phyloP scores from a whole-genome alignment of 2,329 filamentous ascomycete genomes.

The Talaromyces sp. region DNA sequence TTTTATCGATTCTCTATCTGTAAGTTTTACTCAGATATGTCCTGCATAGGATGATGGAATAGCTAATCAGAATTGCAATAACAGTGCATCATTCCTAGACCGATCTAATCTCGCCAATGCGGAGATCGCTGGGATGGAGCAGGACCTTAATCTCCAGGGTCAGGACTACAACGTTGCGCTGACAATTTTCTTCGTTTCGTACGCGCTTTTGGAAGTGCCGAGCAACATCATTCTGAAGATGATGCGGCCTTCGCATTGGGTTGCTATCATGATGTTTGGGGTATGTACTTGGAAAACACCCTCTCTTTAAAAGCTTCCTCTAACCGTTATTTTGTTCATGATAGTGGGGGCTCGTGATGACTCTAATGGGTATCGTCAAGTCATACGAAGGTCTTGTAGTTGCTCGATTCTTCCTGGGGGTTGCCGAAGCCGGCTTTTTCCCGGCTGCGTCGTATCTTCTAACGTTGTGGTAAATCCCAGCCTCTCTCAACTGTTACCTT shows the following conservation, averaged over 20 bases:
- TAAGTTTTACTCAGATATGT: no score
- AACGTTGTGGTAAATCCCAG: conserved; percentile 58
- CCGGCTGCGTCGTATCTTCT: conserved; percentile 55
- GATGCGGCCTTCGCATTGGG: conserved; percentile 34
- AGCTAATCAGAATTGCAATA: no score
- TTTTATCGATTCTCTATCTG: no score
- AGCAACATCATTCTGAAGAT: conserved; percentile 24
- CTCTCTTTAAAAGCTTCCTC: no score
- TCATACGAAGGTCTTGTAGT: conserved; percentile 33
- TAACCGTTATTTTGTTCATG: no score
- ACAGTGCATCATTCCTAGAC: conserved; percentile 19
- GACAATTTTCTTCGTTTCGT: conserved; percentile 48
- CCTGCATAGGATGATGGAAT: no score
- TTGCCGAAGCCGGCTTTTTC: conserved; percentile 56
- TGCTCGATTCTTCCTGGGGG: conserved; percentile 55
- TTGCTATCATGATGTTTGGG: conserved; percentile 39
- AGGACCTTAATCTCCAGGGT: conserved; percentile 53
- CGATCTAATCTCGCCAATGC: conserved; percentile 25
- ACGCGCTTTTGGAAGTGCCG: conserved; percentile 25
- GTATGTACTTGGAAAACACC: no score
- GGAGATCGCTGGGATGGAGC: conserved; percentile 20
- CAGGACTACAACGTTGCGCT: conserved; percentile 68
- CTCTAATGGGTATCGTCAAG: conserved; percentile 13
- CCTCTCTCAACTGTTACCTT: background rate
- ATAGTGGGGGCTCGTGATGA: conserved; percentile 17